phyloP scores from a whole-genome alignment of 2,329 filamentous ascomycete species.

The Penicillium oxalicum region DNA sequence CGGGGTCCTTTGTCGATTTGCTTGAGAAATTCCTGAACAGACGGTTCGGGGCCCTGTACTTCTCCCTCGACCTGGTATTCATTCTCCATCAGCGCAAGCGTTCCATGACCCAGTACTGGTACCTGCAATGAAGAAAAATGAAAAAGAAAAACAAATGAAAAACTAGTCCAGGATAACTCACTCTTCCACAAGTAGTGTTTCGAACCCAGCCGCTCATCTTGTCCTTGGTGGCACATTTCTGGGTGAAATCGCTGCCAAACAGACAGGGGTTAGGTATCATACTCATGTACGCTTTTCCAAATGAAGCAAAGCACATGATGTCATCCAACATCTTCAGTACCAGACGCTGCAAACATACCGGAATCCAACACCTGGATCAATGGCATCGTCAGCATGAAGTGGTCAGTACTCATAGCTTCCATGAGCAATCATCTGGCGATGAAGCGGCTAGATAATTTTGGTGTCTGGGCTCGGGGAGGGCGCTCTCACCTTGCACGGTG shows the following conservation, averaged over 20 bases:
- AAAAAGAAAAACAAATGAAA: no score
- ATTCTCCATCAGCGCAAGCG: no score
- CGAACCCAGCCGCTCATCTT: slow-evolving; percentile 45
- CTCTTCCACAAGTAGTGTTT: slow-evolving; percentile 44
- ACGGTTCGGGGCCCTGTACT: slow-evolving; percentile 66
- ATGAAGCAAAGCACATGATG: slow-evolving; percentile 12
- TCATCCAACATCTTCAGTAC: slow-evolving; percentile 3
- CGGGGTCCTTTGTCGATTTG: slow-evolving; percentile 69
- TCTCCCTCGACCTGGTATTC: slow-evolving; percentile 72
- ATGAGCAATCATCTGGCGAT: no score
- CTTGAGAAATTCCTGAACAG: slow-evolving; percentile 64
- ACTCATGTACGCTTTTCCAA: slow-evolving; percentile 1
- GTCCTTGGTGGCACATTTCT: slow-evolving; percentile 38
- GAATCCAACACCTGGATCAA: slow-evolving; percentile 27
- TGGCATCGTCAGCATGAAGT: slow-evolving; percentile 1
- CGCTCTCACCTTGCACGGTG: slow-evolving; percentile 58
- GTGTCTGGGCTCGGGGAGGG: background rate
- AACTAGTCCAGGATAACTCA: slow-evolving; percentile 16
- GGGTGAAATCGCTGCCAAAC: slow-evolving; percentile 36
- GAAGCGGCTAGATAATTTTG: no score
- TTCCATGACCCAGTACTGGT: no score
- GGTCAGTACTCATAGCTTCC: background rate
- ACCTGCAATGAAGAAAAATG: no score
- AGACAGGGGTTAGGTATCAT: background rate
- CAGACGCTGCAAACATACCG: slow-evolving; percentile 19